Evolutionary conservation across 257 asterid genomes (phyloP).

Genomic region (Gynochthodes officinalis): DNA sequence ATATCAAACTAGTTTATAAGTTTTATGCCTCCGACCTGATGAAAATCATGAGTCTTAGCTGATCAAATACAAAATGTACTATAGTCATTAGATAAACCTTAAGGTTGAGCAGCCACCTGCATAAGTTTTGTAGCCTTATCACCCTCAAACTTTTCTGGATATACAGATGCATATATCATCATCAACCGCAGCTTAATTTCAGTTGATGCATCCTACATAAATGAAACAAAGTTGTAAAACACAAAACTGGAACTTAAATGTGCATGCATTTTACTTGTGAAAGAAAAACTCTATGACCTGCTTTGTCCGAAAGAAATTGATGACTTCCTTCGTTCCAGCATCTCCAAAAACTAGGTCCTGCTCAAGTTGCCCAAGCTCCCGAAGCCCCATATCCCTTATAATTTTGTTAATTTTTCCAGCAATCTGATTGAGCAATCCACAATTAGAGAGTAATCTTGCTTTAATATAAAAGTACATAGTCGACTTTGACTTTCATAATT

Average conservation of each 20-base stretch:
- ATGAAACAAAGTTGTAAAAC: conserved; percentile 17
- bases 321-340: conserved; percentile 96
- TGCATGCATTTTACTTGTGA: not conserved
- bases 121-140: conserved; percentile 84
- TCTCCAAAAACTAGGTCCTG: conserved; percentile 98
- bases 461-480: not conserved
- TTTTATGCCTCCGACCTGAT: not conserved
- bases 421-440: conserved; percentile 51
- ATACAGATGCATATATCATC: conserved; percentile 80
- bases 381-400: conserved; percentile 62
- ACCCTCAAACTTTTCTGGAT: conserved; percentile 95
- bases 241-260: conserved; percentile 12
- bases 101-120: conserved; percentile 62
- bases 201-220: conserved; percentile 44
- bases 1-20: not conserved
- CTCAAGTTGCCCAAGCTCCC: conserved; percentile 95
- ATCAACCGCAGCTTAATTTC: conserved; percentile 84
- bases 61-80: conserved; percentile 1
- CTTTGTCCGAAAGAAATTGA: conserved; percentile 59
- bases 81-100: conserved; percentile 15
- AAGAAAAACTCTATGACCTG: conserved; percentile 42
- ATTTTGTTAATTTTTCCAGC: conserved; percentile 78
- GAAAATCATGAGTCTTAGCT: not conserved
- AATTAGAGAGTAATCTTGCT: not conserved
- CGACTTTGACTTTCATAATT: not conserved